phyloP scores from a whole-genome alignment of 805 yeast genomes.

The Wilhelminamyces savonicus region DNA sequence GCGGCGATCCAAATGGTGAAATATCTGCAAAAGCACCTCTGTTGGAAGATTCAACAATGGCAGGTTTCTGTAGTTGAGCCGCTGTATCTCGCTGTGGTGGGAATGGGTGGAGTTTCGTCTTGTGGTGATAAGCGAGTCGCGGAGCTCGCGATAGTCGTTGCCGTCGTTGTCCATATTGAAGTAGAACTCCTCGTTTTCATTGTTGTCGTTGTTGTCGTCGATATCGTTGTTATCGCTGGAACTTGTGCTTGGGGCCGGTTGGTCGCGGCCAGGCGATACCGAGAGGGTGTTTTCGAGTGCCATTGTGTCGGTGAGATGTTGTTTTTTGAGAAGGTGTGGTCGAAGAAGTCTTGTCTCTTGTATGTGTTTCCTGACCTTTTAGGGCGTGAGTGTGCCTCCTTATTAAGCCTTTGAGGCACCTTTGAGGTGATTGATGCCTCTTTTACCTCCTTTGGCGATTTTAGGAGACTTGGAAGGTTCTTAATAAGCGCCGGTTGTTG shows the following conservation, averaged over 20 bases:
- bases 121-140: slow-evolving; percentile 23
- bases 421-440: too few relatives aligned
- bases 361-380: too few relatives aligned
- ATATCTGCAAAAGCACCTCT: slow-evolving; percentile 57
- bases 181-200: neutral
- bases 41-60: slow-evolving; percentile 47
- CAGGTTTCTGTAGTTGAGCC: slow-evolving; percentile 19
- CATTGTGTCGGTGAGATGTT: too few relatives aligned
- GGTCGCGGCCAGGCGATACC: slow-evolving; percentile 8
- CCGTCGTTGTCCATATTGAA: slow-evolving; percentile 25
- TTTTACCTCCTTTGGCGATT: too few relatives aligned
- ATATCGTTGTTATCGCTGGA: neutral
- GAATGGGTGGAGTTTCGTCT: slow-evolving; percentile 14
- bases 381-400: too few relatives aligned
- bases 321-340: too few relatives aligned
- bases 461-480: too few relatives aligned
- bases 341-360: too few relatives aligned
- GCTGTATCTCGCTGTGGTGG: slow-evolving; percentile 16
- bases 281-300: too few relatives aligned
- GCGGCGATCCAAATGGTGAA: slow-evolving; percentile 56
- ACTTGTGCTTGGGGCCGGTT: slow-evolving; percentile 3
- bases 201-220: neutral
- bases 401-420: too few relatives aligned
- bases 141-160: slow-evolving; percentile 28
- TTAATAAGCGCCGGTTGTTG: too few relatives aligned